Evolutionary conservation across 2,329 filamentous ascomycete species (phyloP), one percentile per base, ranked within the genome.

Genomic region (Colletotrichum aenigma): DNA sequence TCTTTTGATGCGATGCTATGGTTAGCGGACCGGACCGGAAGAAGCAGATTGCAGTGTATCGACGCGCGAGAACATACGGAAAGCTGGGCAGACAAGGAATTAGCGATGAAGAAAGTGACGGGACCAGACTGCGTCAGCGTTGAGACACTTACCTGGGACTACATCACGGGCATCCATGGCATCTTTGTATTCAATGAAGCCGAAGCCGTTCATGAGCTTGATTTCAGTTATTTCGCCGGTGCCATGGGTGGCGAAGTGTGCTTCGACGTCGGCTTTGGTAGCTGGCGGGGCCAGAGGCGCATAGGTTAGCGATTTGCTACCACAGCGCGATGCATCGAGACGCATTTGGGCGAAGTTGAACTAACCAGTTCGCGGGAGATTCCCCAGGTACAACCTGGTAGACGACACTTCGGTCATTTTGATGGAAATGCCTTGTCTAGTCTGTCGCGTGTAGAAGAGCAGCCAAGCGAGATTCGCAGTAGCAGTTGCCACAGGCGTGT

Each of bases 181-280:
- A 88, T 98, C 97, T 87, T 98, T 97, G 87, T 98, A 99, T 87
- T 99, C 97, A 85, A 99, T 98, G 89, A 99, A 99, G 85, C 97
- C 97, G 84, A 99, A 99, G 83, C 97, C 97, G 85, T 98, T 98
- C 97, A 99, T 99, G 78, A 99, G 93, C 90, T 99, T 99, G 89
- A 99, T 96, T 89, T 99, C 97, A 80, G 94, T 97, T 85, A 99
- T 98, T 86, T 98, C 96, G 86, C 97, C 97, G 81, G 96, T 96
- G 84, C 96, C 97, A 93, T 98, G 96, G 83, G 93, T 95, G 85
- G 94, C 94, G 88, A 99, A 99, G 87, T 98, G 96, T 82, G 93
- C 92, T 88, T 98, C 96, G 85, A 99, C 94, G 85, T 99, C 96
- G 87, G 95, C 93, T 90, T 98, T 98, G 87, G 96, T 98, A 88